Conservation (phyloP, 805 yeast genomes). For the Torulaspora delbrueckii region DNA sequence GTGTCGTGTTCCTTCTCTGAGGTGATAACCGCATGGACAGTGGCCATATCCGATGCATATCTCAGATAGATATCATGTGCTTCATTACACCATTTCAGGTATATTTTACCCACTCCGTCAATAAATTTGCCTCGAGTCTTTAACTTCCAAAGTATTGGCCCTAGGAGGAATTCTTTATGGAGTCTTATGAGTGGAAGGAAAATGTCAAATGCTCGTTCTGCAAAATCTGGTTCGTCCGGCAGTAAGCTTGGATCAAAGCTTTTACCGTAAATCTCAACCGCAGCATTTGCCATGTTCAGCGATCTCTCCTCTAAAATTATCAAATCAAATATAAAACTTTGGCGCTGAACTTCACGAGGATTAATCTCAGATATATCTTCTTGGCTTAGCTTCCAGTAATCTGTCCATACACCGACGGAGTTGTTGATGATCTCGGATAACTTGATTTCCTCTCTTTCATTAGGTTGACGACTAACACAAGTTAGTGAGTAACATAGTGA, state of each 20-base stretch:
- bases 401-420: conserved; percentile 53
- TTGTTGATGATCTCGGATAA: conserved; percentile 36
- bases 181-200: conserved; percentile 51
- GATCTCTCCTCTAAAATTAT: conserved; percentile 67
- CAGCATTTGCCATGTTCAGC: conserved; percentile 60
- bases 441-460: conserved; percentile 24
- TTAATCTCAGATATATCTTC: conserved; percentile 51
- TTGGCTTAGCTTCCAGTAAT: conserved; percentile 57
- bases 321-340: conserved; percentile 71
- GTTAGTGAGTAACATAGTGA: conserved; percentile 44
- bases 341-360: conserved; percentile 53
- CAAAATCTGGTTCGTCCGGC: conserved; percentile 51
- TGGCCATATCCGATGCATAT: conserved; percentile 59
- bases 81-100: conserved; percentile 56
- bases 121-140: conserved; percentile 63
- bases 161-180: conserved; percentile 51
- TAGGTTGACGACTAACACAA: conserved; percentile 22
- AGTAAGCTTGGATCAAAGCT: conserved; percentile 41
- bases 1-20: conserved; percentile 43
- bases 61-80: conserved; percentile 51
- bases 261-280: conserved; percentile 53
- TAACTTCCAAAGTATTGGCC: conserved; percentile 54
- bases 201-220: conserved; percentile 52
- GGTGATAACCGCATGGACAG: conserved; percentile 51
- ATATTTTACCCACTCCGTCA: conserved; percentile 56